Evolutionary conservation across 495 filamentous ascomycete genomes (phyloP).

Genomic region (Diplogelasinospora grovesii): DNA sequence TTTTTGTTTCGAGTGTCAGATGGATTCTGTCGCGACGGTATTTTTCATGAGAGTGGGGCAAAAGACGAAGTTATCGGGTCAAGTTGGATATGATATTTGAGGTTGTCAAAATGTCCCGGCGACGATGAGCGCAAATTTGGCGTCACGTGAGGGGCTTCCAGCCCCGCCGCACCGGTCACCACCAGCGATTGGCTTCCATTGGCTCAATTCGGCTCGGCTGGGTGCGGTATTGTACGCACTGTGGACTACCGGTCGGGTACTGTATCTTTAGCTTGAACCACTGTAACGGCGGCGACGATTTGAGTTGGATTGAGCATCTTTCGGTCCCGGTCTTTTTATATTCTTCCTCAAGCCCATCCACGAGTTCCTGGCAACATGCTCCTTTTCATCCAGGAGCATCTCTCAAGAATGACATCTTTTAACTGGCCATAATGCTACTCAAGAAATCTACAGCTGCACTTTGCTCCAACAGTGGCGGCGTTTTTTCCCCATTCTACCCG

Average conservation of each 20-base stretch:
- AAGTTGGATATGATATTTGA: conserved; percentile 6
- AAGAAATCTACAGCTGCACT: conserved; percentile 26
- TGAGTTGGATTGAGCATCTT: too few relatives aligned
- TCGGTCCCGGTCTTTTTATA: too few relatives aligned
- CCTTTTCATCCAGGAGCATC: conserved; percentile 5
- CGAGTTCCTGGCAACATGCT: conserved; percentile 6
- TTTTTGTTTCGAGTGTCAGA: too few relatives aligned
- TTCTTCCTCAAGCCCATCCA: background rate
- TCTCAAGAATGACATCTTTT: conserved; percentile 22
- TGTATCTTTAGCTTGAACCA: too few relatives aligned
- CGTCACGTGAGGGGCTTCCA: conserved; percentile 6
- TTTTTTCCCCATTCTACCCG: conserved; percentile 12
- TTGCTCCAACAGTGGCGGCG: conserved; percentile 16
- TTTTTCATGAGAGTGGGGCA: conserved; percentile 3
- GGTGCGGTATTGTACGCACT: too few relatives aligned
- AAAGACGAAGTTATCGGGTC: conserved; percentile 3
- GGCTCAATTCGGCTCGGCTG: too few relatives aligned
- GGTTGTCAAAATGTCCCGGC: conserved; percentile 9
- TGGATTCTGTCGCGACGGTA: background rate
- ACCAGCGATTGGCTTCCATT: too few relatives aligned
- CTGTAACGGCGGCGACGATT: too few relatives aligned
- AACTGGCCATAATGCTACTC: conserved; percentile 19
- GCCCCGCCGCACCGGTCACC: background rate
- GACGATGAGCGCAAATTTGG: background rate
- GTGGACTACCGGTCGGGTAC: too few relatives aligned